Conservation (phyloP, 1,284 basidiomycete species). For the Cutaneotrichosporon cutaneum region DNA sequence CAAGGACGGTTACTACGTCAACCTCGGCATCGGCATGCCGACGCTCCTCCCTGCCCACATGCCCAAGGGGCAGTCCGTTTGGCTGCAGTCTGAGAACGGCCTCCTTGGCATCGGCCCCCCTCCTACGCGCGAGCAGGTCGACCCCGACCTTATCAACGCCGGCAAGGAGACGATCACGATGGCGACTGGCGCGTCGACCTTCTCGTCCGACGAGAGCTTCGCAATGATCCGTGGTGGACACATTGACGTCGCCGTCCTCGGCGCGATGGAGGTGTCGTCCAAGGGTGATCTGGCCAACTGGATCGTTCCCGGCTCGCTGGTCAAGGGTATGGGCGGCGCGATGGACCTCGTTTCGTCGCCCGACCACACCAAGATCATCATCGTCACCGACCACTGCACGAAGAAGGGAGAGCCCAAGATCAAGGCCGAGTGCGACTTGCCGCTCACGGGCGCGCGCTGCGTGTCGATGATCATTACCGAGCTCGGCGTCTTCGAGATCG, state of each 20-base stretch:
- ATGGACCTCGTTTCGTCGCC: slow-evolving; percentile 59
- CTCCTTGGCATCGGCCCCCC: slow-evolving; percentile 91
- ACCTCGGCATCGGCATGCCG: slow-evolving; percentile 76
- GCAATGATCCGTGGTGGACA: slow-evolving; percentile 94
- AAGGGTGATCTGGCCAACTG: slow-evolving; percentile 93
- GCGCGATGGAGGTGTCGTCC: slow-evolving; percentile 79
- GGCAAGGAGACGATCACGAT: slow-evolving; percentile 90
- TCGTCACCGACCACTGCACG: slow-evolving; percentile 60
- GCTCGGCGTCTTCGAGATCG: slow-evolving; percentile 77
- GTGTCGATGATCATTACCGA: slow-evolving; percentile 90
- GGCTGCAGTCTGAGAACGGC: slow-evolving; percentile 90
- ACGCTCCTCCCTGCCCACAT: slow-evolving; percentile 82
- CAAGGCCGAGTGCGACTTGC: slow-evolving; percentile 73
- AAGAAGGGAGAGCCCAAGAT: slow-evolving; percentile 88
- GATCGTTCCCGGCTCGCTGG: slow-evolving; percentile 88
- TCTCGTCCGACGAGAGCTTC: slow-evolving; percentile 88
- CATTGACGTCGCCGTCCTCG: slow-evolving; percentile 83
- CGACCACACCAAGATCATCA: slow-evolving; percentile 67
- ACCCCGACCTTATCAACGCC: slow-evolving; percentile 85
- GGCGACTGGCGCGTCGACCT: slow-evolving; percentile 81
- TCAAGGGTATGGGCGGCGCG: slow-evolving; percentile 86
- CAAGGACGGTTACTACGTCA: slow-evolving; percentile 77
- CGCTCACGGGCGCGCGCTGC: slow-evolving; percentile 80
- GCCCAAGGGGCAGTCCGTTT: slow-evolving; percentile 70
- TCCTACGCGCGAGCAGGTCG: slow-evolving; percentile 74